These are phyloP conservation scores for Pseudomonodictys pantanalensis DNA, from an alignment of 495 filamentous ascomycete species.

Conservation along the genomic window DNA sequence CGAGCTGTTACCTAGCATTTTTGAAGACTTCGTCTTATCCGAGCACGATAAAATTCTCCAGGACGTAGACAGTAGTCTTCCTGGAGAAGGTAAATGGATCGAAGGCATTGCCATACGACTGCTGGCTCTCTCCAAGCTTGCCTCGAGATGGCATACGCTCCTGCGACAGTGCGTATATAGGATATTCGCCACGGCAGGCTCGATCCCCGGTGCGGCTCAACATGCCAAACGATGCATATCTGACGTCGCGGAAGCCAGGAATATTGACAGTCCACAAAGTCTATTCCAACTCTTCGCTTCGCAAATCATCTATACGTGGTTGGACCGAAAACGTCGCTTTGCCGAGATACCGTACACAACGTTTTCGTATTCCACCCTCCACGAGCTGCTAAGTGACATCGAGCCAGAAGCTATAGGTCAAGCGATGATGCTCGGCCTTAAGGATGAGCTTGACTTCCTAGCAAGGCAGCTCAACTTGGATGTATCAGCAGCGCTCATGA, in stretches of 20 bases:
- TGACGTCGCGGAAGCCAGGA: conserved; percentile 62
- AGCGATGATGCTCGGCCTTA: conserved; percentile 76
- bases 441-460: conserved; percentile 59
- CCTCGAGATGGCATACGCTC: conserved; percentile 75
- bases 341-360: conserved; percentile 72
- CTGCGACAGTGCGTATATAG: conserved; percentile 82
- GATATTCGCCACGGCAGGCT: conserved; percentile 83
- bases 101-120: conserved; percentile 88
- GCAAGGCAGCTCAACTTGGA: conserved; percentile 51
- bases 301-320: conserved; percentile 93
- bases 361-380: conserved; percentile 70
- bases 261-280: conserved; percentile 59
- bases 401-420: conserved; percentile 79
- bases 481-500: conserved; percentile 52
- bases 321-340: conserved; percentile 57
- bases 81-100: conserved; percentile 62
- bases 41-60: conserved; percentile 78
- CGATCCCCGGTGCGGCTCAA: conserved; percentile 55
- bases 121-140: conserved; percentile 69
- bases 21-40: conserved; percentile 71
- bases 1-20: conserved; percentile 66
- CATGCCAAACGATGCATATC: conserved; percentile 70
- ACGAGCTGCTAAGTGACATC: conserved; percentile 67
- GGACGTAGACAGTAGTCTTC: conserved; percentile 71
- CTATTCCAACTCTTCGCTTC: conserved; percentile 86